Percentiles rank a stretch among this genome's conserved stretches.
Conservation (phyloP, 1,284 basidiomycete genomes). For the Moniliophthora roreri region DNA sequence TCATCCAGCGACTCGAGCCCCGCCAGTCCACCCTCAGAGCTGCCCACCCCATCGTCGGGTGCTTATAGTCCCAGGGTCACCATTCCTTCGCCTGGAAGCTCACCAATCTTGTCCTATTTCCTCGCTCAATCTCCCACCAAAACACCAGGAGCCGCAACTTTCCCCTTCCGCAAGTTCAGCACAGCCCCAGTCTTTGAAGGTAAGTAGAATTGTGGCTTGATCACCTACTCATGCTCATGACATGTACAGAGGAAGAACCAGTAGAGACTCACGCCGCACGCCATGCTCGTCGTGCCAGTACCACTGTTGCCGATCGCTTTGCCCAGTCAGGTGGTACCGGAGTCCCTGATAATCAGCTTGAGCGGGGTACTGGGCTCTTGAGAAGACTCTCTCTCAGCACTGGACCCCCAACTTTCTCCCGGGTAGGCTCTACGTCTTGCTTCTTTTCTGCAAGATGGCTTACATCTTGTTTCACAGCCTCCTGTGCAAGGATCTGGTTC, state of each 20-base stretch:
- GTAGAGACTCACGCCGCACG: conserved; percentile 42
- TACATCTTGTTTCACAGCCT: conserved; percentile 15
- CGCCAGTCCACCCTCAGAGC: conserved; percentile 46
- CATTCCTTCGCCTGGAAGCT: conserved; percentile 55
- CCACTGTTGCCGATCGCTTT: conserved; percentile 48
- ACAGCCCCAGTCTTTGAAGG: conserved; percentile 63
- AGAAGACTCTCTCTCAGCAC: conserved; percentile 70
- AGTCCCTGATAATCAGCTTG: conserved; percentile 48
- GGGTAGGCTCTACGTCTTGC: conserved; percentile 40
- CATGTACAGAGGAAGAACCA: conserved; percentile 44
- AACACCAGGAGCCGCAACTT: conserved; percentile 40
- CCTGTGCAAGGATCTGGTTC: conserved; percentile 20
- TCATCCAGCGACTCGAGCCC: conserved; percentile 56
- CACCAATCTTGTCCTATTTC: conserved; percentile 71
- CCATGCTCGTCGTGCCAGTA: conserved; percentile 51
- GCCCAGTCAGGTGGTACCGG: conserved; percentile 31
- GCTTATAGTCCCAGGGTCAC: conserved; percentile 40
- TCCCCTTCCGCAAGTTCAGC: conserved; percentile 61
- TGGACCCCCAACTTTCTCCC: conserved; percentile 36
- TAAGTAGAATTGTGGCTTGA: conserved; percentile 25
- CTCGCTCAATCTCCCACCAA: conserved; percentile 58
- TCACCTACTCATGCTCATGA: background rate
- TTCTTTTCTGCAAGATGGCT: conserved; percentile 11
- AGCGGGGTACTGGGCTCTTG: conserved; percentile 66
- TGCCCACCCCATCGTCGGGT: conserved; percentile 41